A percentile compares a stretch with the other conserved stretches of the same genome.
phyloP scores from a whole-genome alignment of 805 yeast genomes.

The Clavispora phyllophila region DNA sequence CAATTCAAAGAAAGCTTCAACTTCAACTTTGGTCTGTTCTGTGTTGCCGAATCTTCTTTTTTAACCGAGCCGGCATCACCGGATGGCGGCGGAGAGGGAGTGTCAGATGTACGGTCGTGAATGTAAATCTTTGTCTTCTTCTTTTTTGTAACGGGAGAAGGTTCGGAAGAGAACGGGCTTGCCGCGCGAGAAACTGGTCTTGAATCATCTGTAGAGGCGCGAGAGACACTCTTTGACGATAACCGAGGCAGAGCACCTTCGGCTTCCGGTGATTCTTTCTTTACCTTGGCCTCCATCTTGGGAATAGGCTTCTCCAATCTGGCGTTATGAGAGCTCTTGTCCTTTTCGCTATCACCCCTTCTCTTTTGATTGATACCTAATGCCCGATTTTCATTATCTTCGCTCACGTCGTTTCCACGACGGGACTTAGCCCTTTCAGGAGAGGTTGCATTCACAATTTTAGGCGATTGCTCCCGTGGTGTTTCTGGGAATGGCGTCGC shows the following conservation, averaged over 20 bases:
- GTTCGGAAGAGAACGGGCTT: conserved; percentile 12
- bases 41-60: conserved; percentile 1
- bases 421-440: neutral
- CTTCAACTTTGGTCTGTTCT: conserved; percentile 9
- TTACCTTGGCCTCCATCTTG: neutral
- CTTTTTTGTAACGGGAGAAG: conserved; percentile 10
- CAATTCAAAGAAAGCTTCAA: conserved; percentile 8
- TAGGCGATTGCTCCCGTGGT: neutral
- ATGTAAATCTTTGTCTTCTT: conserved; percentile 26
- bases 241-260: neutral
- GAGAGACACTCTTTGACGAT: neutral
- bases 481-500: conserved; percentile 35
- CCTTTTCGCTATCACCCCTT: neutral
- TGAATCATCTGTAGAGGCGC: neutral
- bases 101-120: conserved; percentile 13
- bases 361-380: no score
- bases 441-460: neutral
- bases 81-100: conserved; percentile 6
- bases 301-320: neutral
- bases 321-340: neutral
- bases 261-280: neutral
- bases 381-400: neutral
- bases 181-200: conserved; percentile 7
- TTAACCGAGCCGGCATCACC: neutral
- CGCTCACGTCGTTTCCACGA: neutral